A percentile compares a stretch with the other conserved stretches of the same genome.
Conservation (phyloP, 1,284 basidiomycete genomes). For the Boletus smithii region DNA sequence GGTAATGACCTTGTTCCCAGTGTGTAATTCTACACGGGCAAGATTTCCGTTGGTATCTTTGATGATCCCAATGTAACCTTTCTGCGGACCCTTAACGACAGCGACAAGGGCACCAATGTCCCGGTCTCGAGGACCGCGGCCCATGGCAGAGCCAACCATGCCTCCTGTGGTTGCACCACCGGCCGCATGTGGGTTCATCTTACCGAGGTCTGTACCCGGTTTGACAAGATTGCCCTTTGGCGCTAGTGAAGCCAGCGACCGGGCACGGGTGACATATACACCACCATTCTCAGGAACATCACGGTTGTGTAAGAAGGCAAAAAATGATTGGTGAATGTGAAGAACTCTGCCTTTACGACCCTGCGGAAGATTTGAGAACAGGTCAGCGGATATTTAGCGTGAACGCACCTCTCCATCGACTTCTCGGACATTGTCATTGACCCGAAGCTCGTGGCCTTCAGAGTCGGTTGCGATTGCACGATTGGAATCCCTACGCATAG, state of each 20-base stretch:
- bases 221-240: conserved; percentile 75
- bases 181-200: conserved; percentile 87
- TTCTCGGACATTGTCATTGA: conserved; percentile 94
- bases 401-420: conserved; percentile 76
- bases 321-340: conserved; percentile 94
- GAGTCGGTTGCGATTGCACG: conserved; percentile 88
- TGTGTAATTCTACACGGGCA: conserved; percentile 89
- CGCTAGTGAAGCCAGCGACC: conserved; percentile 77
- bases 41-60: conserved; percentile 91
- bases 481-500: conserved; percentile 81
- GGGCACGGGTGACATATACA: conserved; percentile 86
- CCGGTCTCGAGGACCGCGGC: conserved; percentile 74
- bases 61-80: conserved; percentile 90
- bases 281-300: conserved; percentile 90
- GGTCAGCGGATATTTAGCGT: neutral
- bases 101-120: conserved; percentile 80
- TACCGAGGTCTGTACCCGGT: conserved; percentile 78
- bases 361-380: conserved; percentile 36
- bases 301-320: conserved; percentile 92
- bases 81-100: conserved; percentile 85
- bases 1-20: conserved; percentile 87
- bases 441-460: conserved; percentile 78
- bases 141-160: conserved; percentile 78
- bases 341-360: conserved; percentile 90
- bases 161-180: conserved; percentile 60